These are phyloP conservation scores for Beauveria medogensis DNA, from an alignment of 2,329 filamentous ascomycete genomes.

Conservation along the genomic window DNA sequence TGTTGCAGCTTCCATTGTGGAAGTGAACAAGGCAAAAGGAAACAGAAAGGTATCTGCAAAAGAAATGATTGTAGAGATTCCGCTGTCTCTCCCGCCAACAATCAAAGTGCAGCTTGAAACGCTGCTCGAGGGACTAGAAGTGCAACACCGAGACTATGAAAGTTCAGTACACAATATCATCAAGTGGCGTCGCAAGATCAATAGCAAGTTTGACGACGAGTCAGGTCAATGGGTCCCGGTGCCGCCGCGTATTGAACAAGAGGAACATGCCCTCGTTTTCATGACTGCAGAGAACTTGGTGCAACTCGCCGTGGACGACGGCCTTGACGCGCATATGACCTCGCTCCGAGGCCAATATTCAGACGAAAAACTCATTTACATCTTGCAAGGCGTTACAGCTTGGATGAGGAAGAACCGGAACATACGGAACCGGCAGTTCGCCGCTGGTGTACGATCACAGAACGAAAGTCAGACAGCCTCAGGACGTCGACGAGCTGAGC, in stretches of 20 bases:
- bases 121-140: conserved; percentile 42
- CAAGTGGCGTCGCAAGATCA: conserved; percentile 62
- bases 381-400: conserved; percentile 59
- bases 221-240: conserved; percentile 58
- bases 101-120: conserved; percentile 38
- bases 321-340: conserved; percentile 51
- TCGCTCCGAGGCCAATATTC: conserved; percentile 47
- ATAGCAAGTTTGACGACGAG: conserved; percentile 52
- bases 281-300: conserved; percentile 60
- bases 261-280: conserved; percentile 55
- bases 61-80: conserved; percentile 72
- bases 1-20: conserved; percentile 55
- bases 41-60: conserved; percentile 65
- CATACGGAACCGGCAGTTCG: conserved; percentile 59
- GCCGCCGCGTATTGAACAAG: conserved; percentile 39
- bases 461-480: conserved; percentile 17
- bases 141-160: conserved; percentile 37
- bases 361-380: conserved; percentile 51
- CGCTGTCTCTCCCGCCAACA: conserved; percentile 43
- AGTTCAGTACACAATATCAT: conserved; percentile 46
- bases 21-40: conserved; percentile 64
- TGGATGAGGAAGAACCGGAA: conserved; percentile 65
- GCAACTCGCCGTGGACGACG: conserved; percentile 42
- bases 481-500: conserved; percentile 30
- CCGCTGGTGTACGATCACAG: conserved; percentile 50